A percentile compares a stretch with the other conserved stretches of the same genome.
These are phyloP conservation scores for Dissophora globulifera DNA, from an alignment of 192 early-diverging fungal genomes.

Conservation along the genomic window DNA sequence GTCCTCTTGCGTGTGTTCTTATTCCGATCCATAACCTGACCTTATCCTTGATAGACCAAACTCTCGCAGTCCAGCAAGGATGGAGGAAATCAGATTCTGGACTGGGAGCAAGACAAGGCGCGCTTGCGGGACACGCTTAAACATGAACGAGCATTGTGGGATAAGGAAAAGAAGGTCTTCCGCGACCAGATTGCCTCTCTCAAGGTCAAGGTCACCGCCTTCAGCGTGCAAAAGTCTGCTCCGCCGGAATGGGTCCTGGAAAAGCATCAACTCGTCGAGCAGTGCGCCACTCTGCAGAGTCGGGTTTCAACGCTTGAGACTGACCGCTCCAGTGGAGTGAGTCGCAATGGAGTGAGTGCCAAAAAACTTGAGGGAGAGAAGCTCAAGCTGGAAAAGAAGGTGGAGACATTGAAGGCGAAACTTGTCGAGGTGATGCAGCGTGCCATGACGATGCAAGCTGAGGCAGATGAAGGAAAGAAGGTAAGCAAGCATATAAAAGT, in stretches of 20 bases:
- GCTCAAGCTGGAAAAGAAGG: conserved; percentile 30
- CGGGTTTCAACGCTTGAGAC: conserved; percentile 24
- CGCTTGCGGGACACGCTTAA: conserved; percentile 20
- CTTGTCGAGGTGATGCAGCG: conserved; percentile 33
- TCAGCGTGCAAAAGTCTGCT: conserved; percentile 26
- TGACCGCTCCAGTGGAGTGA: conserved; percentile 4
- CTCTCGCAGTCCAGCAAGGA: background rate
- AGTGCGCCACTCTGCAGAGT: conserved; percentile 22
- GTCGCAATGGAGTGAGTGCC: background rate
- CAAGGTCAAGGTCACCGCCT: conserved; percentile 31
- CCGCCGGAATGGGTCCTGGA: conserved; percentile 46
- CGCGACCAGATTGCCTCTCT: conserved; percentile 48
- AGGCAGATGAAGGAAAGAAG: conserved; percentile 22
- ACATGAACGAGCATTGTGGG: conserved; percentile 27
- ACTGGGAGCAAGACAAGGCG: conserved; percentile 26
- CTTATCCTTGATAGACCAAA: conserved; percentile 6
- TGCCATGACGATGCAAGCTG: conserved; percentile 6
- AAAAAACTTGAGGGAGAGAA: conserved; percentile 20
- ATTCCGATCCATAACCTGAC: too few relatives aligned
- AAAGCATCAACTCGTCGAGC: conserved; percentile 25
- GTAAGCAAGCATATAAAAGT: too few relatives aligned
- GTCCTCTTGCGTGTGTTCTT: too few relatives aligned
- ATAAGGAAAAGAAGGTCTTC: conserved; percentile 30
- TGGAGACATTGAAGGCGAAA: conserved; percentile 14
- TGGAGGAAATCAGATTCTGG: conserved; percentile 19